Base-by-base conservation (phyloP, 129 eudicot species). In the Erigeron canadensis region DNA sequence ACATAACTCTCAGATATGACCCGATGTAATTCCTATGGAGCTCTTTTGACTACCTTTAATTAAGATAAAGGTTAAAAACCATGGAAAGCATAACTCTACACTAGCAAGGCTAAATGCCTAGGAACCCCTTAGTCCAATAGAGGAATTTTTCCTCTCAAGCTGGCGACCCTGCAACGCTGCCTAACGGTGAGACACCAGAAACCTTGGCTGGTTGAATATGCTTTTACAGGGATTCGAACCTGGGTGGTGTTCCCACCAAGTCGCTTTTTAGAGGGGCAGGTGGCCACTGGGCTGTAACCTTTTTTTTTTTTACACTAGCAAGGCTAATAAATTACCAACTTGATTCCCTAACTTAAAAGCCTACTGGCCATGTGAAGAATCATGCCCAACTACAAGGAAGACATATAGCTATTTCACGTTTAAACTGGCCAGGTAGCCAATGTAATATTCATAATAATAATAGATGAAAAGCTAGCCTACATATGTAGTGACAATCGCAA, bases 351-450 rank as follows among this genome's bases (percentile, higher is more conserved):
- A 28, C 1, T 28, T 28, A 28, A 28, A 28, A 28, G 34, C 34
- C 34, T 1, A 28, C 3, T 28, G 34, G 34, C 34, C 34, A 28
- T 28, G 34, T 70, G 19, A 71, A 21, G 15, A n/a, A 57, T 18
- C 45, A 19, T 13, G 42, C 6, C 57, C 57, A 42, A 66, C 44
- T 15, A 57, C 63, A 71, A 6, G 56, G 42, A 57, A 22, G 21
- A 21, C 10, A 61, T 48, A 23, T 44, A 28, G 46, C 69, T 43
- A 57, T 50, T 47, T 62, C 22, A 37, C 10, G 5, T 60, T 45
- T 46, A 61, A 59, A 10, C 23, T 16, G 8, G 65, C 69, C 68
- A 60, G 21, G 60, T 57, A 73, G 11, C 51, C 40, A 17, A 10
- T 13, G 15, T 21, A 1, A 57, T 57, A 57, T 39, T 57, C 70